Percentiles rank a stretch among this genome's conserved stretches.
Conservation (phyloP, 2,329 filamentous ascomycete genomes). For the Biscogniauxia mediterranea region DNA sequence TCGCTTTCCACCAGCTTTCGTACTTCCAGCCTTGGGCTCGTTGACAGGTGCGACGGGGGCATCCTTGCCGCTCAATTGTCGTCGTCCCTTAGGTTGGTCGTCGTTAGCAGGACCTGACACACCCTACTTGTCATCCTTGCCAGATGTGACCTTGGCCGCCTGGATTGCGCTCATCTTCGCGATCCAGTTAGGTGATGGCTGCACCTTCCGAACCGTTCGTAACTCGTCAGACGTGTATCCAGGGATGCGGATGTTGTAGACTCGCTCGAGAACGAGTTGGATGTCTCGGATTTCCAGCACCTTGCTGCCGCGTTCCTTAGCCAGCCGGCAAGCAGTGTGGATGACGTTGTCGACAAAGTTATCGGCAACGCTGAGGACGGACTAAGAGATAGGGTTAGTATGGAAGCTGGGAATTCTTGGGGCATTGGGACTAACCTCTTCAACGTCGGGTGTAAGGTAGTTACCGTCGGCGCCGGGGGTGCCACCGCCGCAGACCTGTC, state of each 20-base stretch:
- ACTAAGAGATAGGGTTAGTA: slow-evolving; percentile 48
- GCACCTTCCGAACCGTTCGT: slow-evolving; percentile 88
- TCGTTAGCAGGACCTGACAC: slow-evolving; percentile 9
- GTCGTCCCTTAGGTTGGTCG: slow-evolving; percentile 7
- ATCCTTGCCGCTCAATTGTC: slow-evolving; percentile 2
- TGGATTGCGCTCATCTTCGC: slow-evolving; percentile 97
- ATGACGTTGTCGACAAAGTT: slow-evolving; percentile 93
- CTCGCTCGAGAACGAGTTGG: slow-evolving; percentile 78
- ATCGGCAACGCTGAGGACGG: slow-evolving; percentile 84
- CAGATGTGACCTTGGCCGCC: slow-evolving; percentile 78
- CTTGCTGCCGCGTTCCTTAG: slow-evolving; percentile 88
- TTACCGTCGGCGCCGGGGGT: slow-evolving; percentile 72
- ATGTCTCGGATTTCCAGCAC: slow-evolving; percentile 86
- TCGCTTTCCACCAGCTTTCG: slow-evolving; percentile 1
- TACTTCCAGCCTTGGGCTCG: background rate
- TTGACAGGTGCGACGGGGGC: background rate
- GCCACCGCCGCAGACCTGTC: slow-evolving; percentile 84
- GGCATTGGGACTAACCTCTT: slow-evolving; percentile 68
- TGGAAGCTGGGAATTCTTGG: slow-evolving; percentile 17
- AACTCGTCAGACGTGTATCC: slow-evolving; percentile 94
- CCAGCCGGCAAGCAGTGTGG: slow-evolving; percentile 81
- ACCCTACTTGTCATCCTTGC: slow-evolving; percentile 51
- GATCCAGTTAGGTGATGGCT: slow-evolving; percentile 85
- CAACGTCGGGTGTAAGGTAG: slow-evolving; percentile 83
- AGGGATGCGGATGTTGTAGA: slow-evolving; percentile 88